Evolutionary conservation across 768 basidiomycete genomes (phyloP).

Genomic region (Lactifluus volemus): DNA sequence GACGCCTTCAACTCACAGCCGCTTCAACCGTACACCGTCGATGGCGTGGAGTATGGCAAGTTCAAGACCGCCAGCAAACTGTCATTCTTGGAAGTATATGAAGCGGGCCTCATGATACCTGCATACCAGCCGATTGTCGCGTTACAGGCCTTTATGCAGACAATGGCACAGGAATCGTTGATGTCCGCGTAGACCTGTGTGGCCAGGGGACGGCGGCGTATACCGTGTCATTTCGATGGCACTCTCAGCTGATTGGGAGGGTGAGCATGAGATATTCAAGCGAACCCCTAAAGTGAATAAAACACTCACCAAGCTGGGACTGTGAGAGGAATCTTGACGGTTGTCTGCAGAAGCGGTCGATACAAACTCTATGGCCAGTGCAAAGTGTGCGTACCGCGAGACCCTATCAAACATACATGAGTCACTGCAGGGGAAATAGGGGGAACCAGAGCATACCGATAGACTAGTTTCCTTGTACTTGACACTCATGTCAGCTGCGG

Average conservation of each 20-base stretch:
- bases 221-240: too few relatives aligned
- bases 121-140: too few relatives aligned
- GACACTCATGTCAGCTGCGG: constrained; percentile 89
- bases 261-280: not conserved
- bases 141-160: too few relatives aligned
- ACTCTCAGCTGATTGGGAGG: not conserved
- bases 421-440: not conserved
- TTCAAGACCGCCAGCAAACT: too few relatives aligned
- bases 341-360: constrained; percentile 35
- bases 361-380: constrained; percentile 14
- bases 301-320: constrained; percentile 63
- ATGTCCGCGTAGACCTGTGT: too few relatives aligned
- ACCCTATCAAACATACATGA: constrained; percentile 31
- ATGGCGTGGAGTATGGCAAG: too few relatives aligned
- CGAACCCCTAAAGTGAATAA: not conserved
- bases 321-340: constrained; percentile 76
- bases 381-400: constrained; percentile 41
- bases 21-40: too few relatives aligned
- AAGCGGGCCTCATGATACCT: too few relatives aligned
- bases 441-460: constrained; percentile 44
- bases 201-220: too few relatives aligned
- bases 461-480: constrained; percentile 96
- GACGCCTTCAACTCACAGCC: too few relatives aligned
- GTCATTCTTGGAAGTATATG: too few relatives aligned
- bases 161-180: too few relatives aligned